Conservation (phyloP, 2,329 filamentous ascomycete genomes). For the Ceratocystis colombiana region DNA sequence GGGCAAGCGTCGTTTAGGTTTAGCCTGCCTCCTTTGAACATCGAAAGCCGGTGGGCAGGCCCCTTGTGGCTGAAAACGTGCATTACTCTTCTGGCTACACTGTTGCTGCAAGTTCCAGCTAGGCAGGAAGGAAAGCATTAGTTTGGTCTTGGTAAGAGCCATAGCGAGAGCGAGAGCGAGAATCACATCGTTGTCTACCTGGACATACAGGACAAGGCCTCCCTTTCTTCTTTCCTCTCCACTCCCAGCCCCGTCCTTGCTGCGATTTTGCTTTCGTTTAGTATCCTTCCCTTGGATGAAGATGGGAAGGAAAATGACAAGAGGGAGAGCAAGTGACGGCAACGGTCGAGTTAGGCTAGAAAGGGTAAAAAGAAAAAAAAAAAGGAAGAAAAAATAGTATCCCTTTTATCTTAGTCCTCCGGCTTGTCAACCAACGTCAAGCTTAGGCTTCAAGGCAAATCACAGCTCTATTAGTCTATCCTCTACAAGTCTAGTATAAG, state of each 20-base stretch:
- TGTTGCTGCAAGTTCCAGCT: background rate
- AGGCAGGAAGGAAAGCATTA: background rate
- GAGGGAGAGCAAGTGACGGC: background rate
- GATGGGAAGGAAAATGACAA: background rate
- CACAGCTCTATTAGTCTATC: background rate
- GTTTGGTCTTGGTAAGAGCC: background rate
- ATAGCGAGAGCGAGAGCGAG: background rate
- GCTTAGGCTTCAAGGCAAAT: conserved; percentile 3
- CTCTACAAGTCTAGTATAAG: conserved; percentile 3
- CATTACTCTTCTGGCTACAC: background rate
- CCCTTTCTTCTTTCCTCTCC: background rate
- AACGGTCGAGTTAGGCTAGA: background rate
- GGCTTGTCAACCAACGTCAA: background rate
- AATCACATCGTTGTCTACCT: background rate
- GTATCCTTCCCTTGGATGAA: background rate
- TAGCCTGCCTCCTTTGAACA: background rate
- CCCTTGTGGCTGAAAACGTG: conserved; percentile 11
- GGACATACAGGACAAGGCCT: background rate
- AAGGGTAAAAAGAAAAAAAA: background rate
- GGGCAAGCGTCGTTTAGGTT: conserved; percentile 12
- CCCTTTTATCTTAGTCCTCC: background rate
- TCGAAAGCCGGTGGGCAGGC: conserved; percentile 7
- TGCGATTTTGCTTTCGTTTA: background rate
- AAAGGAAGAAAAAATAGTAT: background rate
- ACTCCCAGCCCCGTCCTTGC: conserved; percentile 1